Evolutionary conservation across 176 grass and related monocot species (phyloP), one percentile per base, ranked within the genome.

Genomic region (Aegilops sharonensis): DNA sequence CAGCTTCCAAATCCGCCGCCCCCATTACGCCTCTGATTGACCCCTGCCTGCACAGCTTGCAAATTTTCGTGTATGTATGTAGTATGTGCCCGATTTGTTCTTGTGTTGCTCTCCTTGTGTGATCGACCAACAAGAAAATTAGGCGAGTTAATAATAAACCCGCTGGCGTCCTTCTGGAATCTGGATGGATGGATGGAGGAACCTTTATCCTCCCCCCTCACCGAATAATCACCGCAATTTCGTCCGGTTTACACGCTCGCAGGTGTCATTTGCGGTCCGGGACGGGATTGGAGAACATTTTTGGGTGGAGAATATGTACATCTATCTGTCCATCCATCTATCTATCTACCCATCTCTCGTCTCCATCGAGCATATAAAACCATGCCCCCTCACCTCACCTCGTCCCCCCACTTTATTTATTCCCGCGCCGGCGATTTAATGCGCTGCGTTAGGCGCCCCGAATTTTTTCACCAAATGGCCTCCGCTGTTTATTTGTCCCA

Each of bases 341-440:
- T 30, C 72, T 9, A 59, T 59, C 54, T 57, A 57, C 54, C 54
- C 54, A 21, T 57, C 54, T 57, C 54, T 59, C 54, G 54, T 59
- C 13, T 45, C 12, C 23, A 43, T 30, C 72, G 72, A 50, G 72
- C 72, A 75, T 75, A 75, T 75, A 43, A 50, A 75, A 75, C 72
- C 72, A 75, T 75, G 72, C 72, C 35, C 17, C 21, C 5, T 1
- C 2, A 39, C 13, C 14, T 13, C 10, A 4, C 39, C n/a, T 43
- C 70, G 11, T 11, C 69, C 11, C 11, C 39, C 70, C 4, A 52
- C 48, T 75, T 75, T 75, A 30, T 18, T 50, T 75, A 75, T 75
- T 75, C 72, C 11, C 43, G 43, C 42, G 3, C 65, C 1, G 14
- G 2, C 11, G 63, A 13, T 42, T 42, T 75, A 75, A 75, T 59